Conservation (phyloP, 1,284 basidiomycete species). For the Ceratobasidium theobromae region DNA sequence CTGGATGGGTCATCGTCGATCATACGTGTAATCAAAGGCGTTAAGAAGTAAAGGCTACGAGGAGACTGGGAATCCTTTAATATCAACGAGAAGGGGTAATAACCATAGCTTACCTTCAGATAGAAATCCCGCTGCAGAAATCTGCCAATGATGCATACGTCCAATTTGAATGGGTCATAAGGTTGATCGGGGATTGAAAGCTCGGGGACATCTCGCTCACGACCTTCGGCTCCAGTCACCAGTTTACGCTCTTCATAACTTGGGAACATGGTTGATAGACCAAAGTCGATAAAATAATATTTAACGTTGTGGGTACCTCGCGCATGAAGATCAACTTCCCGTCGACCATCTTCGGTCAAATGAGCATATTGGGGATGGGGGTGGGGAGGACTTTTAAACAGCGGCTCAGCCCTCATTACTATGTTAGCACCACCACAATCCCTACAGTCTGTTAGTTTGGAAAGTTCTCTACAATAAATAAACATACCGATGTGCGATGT, state of each 20-base stretch:
- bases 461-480: not conserved
- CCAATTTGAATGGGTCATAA: not conserved
- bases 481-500: conserved; percentile 28
- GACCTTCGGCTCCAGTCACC: too few species aligned
- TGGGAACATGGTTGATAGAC: conserved; percentile 19
- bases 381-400: conserved; percentile 18
- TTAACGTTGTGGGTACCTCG: not conserved
- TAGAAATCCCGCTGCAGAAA: not conserved
- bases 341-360: not conserved
- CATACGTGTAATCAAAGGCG: too few species aligned
- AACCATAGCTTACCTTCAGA: too few species aligned
- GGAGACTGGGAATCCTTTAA: too few species aligned
- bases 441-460: not conserved
- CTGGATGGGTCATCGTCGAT: too few species aligned
- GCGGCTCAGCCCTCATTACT: conserved; percentile 17
- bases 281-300: conserved; percentile 35
- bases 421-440: conserved; percentile 31
- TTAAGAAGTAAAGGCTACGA: too few species aligned
- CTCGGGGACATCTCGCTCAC: not conserved
- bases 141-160: not conserved
- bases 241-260: too few species aligned
- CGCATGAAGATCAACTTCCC: not conserved
- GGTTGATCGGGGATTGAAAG: not conserved
- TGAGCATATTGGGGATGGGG: not conserved
- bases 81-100: too few species aligned